Evolutionary conservation across 2,329 filamentous ascomycete genomes (phyloP), one percentile per base, ranked within the genome.

Genomic region (Coleophoma eucalyptorum): DNA sequence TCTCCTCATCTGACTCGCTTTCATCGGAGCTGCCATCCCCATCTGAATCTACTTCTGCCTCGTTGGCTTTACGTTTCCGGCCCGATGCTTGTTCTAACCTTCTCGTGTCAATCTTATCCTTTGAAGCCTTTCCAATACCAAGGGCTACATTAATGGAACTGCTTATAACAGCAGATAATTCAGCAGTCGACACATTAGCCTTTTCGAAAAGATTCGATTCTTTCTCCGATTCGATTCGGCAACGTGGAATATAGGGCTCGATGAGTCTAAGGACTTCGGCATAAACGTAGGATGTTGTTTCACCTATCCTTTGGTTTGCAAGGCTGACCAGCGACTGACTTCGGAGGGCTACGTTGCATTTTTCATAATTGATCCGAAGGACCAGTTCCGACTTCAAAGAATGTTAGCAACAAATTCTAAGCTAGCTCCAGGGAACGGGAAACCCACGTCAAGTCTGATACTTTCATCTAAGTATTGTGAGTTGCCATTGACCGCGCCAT

Each of bases 361-460:
- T 95, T 50, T 92, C 87, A 62, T 90, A 86, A 65, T 96, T 97
- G 49, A 97, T 76, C 26, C 86, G 83, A 45, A 97, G 75, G 34
- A 92, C 78, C 56, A 91, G 75, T 51, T 87, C 80, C 46, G 83
- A 79, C 85, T 95, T 64, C 2, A 50, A 38, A 40, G 41, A 37
- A 53, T 48, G 57, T 67, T 58, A 67, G 64, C 57, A 59, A 53
- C 42, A 32, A 13, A n/a, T 48, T 21, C 37, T 43, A 38, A 46
- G 42, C 41, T 21, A 44, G 50, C 49, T 46, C 33, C 47, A 52
- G 38, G 43, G 48, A 45, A 46, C 38, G 18, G 54, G 35, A 50
- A 44, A 69, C 79, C 67, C 62, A 84, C 81, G 58, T 83, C 79
- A 40, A 83, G 67, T 40, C 61, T 60, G 2, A 66, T 61, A 15